Percentiles rank a stretch among this genome's conserved stretches.
phyloP scores from a whole-genome alignment of 352 stramenopile genomes.

The Lagenidium giganteum region DNA sequence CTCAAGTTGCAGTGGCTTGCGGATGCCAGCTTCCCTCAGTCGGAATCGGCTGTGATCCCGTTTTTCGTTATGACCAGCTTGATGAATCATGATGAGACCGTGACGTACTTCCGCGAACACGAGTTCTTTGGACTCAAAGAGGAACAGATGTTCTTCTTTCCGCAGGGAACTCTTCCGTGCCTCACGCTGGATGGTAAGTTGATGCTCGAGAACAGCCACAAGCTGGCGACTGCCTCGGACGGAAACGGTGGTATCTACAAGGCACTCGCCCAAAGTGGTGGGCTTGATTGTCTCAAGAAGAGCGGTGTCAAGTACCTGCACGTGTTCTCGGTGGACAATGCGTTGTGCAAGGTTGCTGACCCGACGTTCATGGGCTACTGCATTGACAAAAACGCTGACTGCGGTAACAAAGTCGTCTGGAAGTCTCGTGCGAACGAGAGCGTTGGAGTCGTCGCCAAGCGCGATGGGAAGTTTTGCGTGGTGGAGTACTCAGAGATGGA shows the following conservation, averaged over 20 bases:
- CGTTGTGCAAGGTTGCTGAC: conserved; percentile 94
- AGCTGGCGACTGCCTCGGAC: conserved; percentile 92
- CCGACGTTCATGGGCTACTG: conserved; percentile 97
- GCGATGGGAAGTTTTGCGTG: conserved; percentile 84
- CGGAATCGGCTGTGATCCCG: conserved; percentile 29
- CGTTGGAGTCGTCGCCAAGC: conserved; percentile 87
- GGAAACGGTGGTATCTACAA: conserved; percentile 98
- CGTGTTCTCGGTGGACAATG: conserved; percentile 98
- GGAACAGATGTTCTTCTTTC: conserved; percentile 93
- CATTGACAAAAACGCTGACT: conserved; percentile 90
- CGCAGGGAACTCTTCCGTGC: conserved; percentile 94
- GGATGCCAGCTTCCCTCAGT: conserved; percentile 1
- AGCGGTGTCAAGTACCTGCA: conserved; percentile 93
- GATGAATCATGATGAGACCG: conserved; percentile 94
- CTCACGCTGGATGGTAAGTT: conserved; percentile 94
- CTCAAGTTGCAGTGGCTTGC: conserved; percentile 46
- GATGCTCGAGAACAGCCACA: conserved; percentile 87
- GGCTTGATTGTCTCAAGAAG: conserved; percentile 80
- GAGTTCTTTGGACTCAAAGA: conserved; percentile 89
- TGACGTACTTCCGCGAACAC: conserved; percentile 87
- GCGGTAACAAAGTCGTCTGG: conserved; percentile 96
- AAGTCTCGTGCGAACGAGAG: conserved; percentile 92
- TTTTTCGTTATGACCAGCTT: conserved; percentile 98
- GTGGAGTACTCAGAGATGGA: conserved; percentile 98
- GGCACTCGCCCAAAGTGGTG: conserved; percentile 87